phyloP scores from a whole-genome alignment of 495 filamentous ascomycete genomes.

The Xylaria bambusicola region DNA sequence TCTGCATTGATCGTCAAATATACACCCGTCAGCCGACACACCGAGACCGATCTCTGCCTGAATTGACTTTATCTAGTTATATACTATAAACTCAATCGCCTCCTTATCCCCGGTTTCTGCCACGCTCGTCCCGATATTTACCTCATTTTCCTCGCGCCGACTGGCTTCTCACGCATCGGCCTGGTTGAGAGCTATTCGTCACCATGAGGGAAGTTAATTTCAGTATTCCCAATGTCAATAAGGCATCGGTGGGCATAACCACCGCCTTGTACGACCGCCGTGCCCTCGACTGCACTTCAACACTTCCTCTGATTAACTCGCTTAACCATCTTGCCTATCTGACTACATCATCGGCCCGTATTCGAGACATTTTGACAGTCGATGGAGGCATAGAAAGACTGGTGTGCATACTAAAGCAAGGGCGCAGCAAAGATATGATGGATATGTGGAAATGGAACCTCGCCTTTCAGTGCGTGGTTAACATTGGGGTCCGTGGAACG shows the following conservation, averaged over 20 bases:
- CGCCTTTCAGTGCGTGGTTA: constrained; percentile 97
- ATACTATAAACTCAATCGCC: constrained; percentile 22
- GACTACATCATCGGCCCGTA: constrained; percentile 96
- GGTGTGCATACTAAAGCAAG: constrained; percentile 96
- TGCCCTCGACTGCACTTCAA: constrained; percentile 97
- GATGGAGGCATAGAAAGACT: constrained; percentile 96
- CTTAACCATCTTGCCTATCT: constrained; percentile 97
- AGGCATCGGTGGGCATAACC: constrained; percentile 98
- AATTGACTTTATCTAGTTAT: constrained; percentile 21
- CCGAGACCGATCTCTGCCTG: constrained; percentile 26
- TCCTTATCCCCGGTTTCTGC: neutral
- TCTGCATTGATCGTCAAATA: constrained; percentile 32
- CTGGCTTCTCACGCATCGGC: constrained; percentile 11
- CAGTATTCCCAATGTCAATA: constrained; percentile 99
- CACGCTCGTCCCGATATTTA: constrained; percentile 11
- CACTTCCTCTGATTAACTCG: constrained; percentile 94
- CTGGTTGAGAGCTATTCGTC: neutral
- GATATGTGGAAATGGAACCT: constrained; percentile 99
- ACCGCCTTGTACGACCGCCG: constrained; percentile 96
- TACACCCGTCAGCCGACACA: constrained; percentile 26
- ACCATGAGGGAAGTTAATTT: constrained; percentile 96
- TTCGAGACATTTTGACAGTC: constrained; percentile 94
- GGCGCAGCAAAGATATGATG: constrained; percentile 95
- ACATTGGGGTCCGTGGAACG: constrained; percentile 94
- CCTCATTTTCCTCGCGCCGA: constrained; percentile 14